Percentiles rank a stretch among this genome's conserved stretches.
phyloP scores from a whole-genome alignment of 192 early-diverging fungal genomes.

The Backusella parvicylindrica region DNA sequence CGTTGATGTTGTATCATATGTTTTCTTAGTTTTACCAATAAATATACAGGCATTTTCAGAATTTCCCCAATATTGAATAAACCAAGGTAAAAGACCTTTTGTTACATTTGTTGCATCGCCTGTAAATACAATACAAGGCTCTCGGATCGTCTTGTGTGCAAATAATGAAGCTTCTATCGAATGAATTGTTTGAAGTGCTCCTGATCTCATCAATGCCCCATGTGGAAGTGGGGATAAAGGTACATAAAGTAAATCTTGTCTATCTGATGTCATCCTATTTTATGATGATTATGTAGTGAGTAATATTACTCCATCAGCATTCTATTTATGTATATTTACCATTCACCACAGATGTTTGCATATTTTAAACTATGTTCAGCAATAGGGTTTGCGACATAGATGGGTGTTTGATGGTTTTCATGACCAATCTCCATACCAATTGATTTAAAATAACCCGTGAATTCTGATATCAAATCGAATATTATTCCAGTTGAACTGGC shows the following conservation, averaged over 20 bases:
- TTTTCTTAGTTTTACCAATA: slow-evolving; percentile 5
- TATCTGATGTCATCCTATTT: slow-evolving; percentile 55
- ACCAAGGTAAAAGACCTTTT: slow-evolving; percentile 26
- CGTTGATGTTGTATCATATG: background rate
- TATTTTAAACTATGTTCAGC: slow-evolving; percentile 75
- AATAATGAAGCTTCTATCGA: slow-evolving; percentile 38
- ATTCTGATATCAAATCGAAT: slow-evolving; percentile 68
- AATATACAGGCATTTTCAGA: slow-evolving; percentile 18
- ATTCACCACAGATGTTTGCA: slow-evolving; percentile 84
- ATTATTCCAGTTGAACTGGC: slow-evolving; percentile 66
- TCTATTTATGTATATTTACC: slow-evolving; percentile 40
- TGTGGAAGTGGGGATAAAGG: slow-evolving; percentile 56
- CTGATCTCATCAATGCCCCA: slow-evolving; percentile 44
- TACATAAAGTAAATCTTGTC: slow-evolving; percentile 65
- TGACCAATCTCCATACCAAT: slow-evolving; percentile 47
- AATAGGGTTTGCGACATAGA: slow-evolving; percentile 71
- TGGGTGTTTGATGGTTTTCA: slow-evolving; percentile 47
- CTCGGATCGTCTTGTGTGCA: slow-evolving; percentile 34
- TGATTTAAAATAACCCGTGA: slow-evolving; percentile 51
- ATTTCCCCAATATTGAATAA: slow-evolving; percentile 24
- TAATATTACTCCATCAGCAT: background rate
- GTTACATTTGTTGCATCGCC: slow-evolving; percentile 26
- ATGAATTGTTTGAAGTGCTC: slow-evolving; percentile 32
- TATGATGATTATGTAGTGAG: background rate
- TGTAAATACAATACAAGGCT: slow-evolving; percentile 64